Base-by-base conservation (phyloP, 225 moss, liverwort and hornwort species). In the Bryoerythrophyllum caledonicum region DNA sequence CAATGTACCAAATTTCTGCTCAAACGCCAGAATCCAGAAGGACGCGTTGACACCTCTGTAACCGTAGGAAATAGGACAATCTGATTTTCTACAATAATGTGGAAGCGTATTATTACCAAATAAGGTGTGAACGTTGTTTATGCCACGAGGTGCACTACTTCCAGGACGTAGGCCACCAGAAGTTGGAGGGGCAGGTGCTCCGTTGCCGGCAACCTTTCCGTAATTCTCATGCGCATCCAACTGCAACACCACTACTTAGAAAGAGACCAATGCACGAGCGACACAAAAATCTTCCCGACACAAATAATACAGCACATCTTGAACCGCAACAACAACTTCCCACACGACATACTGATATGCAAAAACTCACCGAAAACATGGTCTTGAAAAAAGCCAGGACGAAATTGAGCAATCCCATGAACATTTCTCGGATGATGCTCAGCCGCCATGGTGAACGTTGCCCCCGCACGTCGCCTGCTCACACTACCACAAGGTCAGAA, bases 51-150 rank as follows among this genome's bases (percentile, higher is more conserved):
- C 51, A 52, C 72, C 32, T 32, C 21, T 49, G 9, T 16, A 46
- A 74, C 21, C 27, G 46, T 46, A 9, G 26, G 44, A 60, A 63
- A 51, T 14, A 24, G 25, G 56, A 65, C n/a, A 43, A 35, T 7
- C 1, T 10, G 24, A 40, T 48, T 74, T 6, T 9, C 65, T 27
- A 4, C 68, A 46, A 48, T 25, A 32, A 35, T 49, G 57, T 21
- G 11, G 64, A 67, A 43, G 67, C 77, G 30, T 64, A 75, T 76
- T 68, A 59, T 75, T 76, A 85, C 83, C 87, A 75, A 90, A 85
- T 34, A 85, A 72, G 58, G 83, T 81, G 73, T 87, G 90, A 43
- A 87, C 90, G 38, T 82, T 90, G 77, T 74, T 81, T n/a, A n/a
- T n/a, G 64, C 85, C 87, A 74, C 84, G 82, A 65, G 83, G 82